phyloP scores from a whole-genome alignment of 306 rosid genomes.

The Ochetophila trinervis region DNA sequence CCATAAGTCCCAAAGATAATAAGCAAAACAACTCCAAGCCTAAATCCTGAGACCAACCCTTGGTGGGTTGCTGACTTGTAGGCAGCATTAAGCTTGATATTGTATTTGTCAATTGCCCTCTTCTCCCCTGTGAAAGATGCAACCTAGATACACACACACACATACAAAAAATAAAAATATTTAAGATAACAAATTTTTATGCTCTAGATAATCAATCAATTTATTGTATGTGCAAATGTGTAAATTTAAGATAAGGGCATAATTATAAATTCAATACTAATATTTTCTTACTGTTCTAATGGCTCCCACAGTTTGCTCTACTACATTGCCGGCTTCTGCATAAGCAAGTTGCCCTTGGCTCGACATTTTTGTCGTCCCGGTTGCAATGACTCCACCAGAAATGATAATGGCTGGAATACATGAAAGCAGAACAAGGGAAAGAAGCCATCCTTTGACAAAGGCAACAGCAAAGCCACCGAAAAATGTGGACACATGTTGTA shows the following conservation, averaged over 20 bases:
- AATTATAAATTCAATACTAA: background rate
- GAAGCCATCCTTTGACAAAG: constrained; percentile 61
- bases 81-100: background rate
- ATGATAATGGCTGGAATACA: constrained; percentile 53
- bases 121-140: constrained; percentile 35
- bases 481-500: constrained; percentile 61
- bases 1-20: constrained; percentile 9
- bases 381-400: constrained; percentile 46
- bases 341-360: constrained; percentile 68
- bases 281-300: constrained; percentile 59
- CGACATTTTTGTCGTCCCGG: constrained; percentile 49
- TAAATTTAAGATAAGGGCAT: background rate
- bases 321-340: constrained; percentile 73
- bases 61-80: constrained; percentile 18
- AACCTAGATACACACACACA: constrained; percentile 8
- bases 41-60: constrained; percentile 21
- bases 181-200: background rate
- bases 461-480: constrained; percentile 66
- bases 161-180: background rate
- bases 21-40: background rate
- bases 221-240: background rate
- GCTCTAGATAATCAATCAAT: background rate
- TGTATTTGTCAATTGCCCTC: constrained; percentile 17
- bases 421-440: constrained; percentile 50
- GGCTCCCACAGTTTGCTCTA: constrained; percentile 69